Evolutionary conservation across 352 stramenopile species (phyloP).

Genomic region (Phytopythium sindhum): DNA sequence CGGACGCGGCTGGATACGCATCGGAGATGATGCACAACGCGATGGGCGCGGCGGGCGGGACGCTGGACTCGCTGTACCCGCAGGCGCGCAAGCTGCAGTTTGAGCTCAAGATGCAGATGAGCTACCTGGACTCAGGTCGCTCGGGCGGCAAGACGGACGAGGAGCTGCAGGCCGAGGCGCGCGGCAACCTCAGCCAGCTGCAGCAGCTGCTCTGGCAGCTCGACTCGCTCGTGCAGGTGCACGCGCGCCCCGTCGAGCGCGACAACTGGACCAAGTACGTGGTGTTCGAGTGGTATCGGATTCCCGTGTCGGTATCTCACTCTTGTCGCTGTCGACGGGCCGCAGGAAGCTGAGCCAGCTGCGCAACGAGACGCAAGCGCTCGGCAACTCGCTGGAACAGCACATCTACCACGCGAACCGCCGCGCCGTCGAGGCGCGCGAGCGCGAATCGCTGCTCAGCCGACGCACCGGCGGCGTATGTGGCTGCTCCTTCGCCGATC

Average conservation of each 20-base stretch:
- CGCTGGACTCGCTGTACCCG: conserved; percentile 71
- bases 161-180: conserved; percentile 64
- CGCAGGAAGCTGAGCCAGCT: conserved; percentile 70
- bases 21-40: not conserved
- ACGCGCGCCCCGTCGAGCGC: conserved; percentile 38
- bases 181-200: conserved; percentile 64
- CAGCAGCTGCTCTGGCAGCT: conserved; percentile 80
- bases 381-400: conserved; percentile 71
- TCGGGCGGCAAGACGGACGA: conserved; percentile 45
- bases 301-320: not conserved
- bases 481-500: not conserved
- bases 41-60: conserved; percentile 17
- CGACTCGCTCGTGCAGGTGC: conserved; percentile 74
- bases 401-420: conserved; percentile 71
- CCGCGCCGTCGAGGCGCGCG: conserved; percentile 59
- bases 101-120: conserved; percentile 89
- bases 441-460: conserved; percentile 74
- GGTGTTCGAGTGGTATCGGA: conserved; percentile 4
- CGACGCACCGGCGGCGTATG: conserved; percentile 45
- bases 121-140: conserved; percentile 69
- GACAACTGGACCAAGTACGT: conserved; percentile 78
- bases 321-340: not conserved
- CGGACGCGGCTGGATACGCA: not conserved
- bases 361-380: conserved; percentile 58
- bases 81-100: conserved; percentile 84